Percentiles rank a stretch among this genome's conserved stretches.
Evolutionary conservation across 768 basidiomycete genomes (phyloP).

Genomic region (Xerocomellus intermedius): DNA sequence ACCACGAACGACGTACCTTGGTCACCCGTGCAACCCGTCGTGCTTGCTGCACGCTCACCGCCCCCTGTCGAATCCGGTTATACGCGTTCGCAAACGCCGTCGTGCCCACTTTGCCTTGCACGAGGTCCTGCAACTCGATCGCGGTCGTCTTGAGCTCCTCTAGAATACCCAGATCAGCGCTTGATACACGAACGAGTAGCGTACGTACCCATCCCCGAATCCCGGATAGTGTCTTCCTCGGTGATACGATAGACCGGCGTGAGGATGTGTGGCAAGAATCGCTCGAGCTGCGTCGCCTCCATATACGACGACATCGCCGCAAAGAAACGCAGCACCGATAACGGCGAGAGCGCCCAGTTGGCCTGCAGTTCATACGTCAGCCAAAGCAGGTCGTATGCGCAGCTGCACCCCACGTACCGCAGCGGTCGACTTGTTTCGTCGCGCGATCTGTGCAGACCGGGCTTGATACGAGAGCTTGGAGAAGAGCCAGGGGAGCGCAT

Average conservation of each 20-base stretch:
- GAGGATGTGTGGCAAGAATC: slow-evolving; percentile 80
- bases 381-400: neutral
- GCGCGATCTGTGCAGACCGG: slow-evolving; percentile 68
- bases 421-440: slow-evolving; percentile 51
- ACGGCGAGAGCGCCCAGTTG: slow-evolving; percentile 81
- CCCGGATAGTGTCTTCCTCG: slow-evolving; percentile 83
- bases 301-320: slow-evolving; percentile 85
- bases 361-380: slow-evolving; percentile 41
- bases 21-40: slow-evolving; percentile 61
- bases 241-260: slow-evolving; percentile 83
- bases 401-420: slow-evolving; percentile 9
- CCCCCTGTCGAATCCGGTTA: slow-evolving; percentile 74
- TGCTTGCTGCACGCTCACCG: slow-evolving; percentile 64
- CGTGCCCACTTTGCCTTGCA: slow-evolving; percentile 87
- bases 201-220: slow-evolving; percentile 70
- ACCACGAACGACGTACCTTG: slow-evolving; percentile 39
- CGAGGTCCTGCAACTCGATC: slow-evolving; percentile 79
- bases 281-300: slow-evolving; percentile 53
- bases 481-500: slow-evolving; percentile 89
- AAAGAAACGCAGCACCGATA: slow-evolving; percentile 86
- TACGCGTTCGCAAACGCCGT: slow-evolving; percentile 79
- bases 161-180: slow-evolving; percentile 28
- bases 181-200: neutral
- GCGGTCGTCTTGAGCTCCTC: slow-evolving; percentile 83
- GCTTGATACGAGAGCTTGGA: slow-evolving; percentile 90